Base-by-base conservation (phyloP, 148 eudicot genomes). In the Bassia scoparia region DNA sequence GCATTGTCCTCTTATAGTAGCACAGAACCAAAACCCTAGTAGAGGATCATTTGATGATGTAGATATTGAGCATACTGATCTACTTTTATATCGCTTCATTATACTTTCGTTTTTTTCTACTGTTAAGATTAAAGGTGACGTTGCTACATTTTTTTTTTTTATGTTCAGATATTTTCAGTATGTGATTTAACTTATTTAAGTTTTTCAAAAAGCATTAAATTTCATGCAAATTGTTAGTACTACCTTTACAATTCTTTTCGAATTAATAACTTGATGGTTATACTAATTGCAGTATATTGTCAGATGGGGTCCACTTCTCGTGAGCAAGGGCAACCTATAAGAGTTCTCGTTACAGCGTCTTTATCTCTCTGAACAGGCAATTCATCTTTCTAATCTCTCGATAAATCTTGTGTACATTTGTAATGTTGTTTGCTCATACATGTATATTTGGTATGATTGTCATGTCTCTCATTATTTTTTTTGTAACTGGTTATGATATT, bases 251-350 rank as follows among this genome's bases (percentile, higher is more conserved):
- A 13, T 18, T 50, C 44, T n/a, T 68, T 55, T 12, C 66, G 13
- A 52, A 49, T 55, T 35, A 49, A 2, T 70, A 3, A n/a, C n/a
- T n/a, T 49, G 72, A 58, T 70, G 11, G 10, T 53, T 67, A 37
- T 56, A 43, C 23, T 24, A n/a, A n/a, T 10, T 63, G 38, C 64
- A n/a, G n/a, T 7, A 67, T 46, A 58, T 68, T 65, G 56, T 66
- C n/a, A 92, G 97, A 76, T 92, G 98, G 98, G 98, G 98, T 38
- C 93, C 98, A 23, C 85, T 85, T 48, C 53, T 90, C n/a, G n/a
- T 16, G 98, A 93, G 73, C 88, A 88, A 80, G n/a, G n/a, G 98
- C 98, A 23, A 93, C 98, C 53, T 93, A 90, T 88, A 93, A 93
- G 91, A 88, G 78, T n/a, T n/a, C n/a, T 68, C 89, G 90, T n/a